These are phyloP conservation scores for Cryptococcus sp. DNA, from an alignment of 1,284 basidiomycete genomes.

Conservation along the genomic window DNA sequence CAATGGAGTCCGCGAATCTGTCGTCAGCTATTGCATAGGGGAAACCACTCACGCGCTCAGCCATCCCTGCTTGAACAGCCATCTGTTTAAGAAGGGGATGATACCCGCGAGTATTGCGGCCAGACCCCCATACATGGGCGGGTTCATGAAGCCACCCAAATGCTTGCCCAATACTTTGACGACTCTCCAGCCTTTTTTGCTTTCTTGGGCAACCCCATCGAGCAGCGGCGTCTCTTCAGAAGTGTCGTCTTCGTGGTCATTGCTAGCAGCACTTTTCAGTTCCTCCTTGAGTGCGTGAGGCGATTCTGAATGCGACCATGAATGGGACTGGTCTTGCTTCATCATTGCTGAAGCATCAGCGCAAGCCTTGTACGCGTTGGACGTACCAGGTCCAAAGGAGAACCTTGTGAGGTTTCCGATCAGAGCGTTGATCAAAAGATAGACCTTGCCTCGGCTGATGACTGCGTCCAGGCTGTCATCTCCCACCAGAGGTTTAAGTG, in stretches of 20 bases:
- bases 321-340: conserved; percentile 18
- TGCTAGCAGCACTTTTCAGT: conserved; percentile 15
- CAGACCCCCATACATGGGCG: conserved; percentile 44
- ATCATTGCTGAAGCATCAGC: conserved; percentile 17
- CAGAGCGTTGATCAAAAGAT: conserved; percentile 46
- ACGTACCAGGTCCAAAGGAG: conserved; percentile 29
- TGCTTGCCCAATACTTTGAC: conserved; percentile 15
- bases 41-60: conserved; percentile 25
- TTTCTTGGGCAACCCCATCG: conserved; percentile 19
- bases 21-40: conserved; percentile 7
- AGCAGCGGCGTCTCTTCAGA: conserved; percentile 25
- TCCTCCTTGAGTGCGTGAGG: conserved; percentile 20
- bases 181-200: conserved; percentile 17
- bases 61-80: conserved; percentile 34
- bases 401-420: conserved; percentile 39
- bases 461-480: conserved; percentile 30
- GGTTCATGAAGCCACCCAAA: conserved; percentile 31
- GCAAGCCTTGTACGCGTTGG: not conserved
- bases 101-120: conserved; percentile 41
- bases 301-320: conserved; percentile 29
- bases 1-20: conserved; percentile 29
- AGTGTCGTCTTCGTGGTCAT: conserved; percentile 24
- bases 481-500: conserved; percentile 35
- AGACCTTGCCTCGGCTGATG: conserved; percentile 38
- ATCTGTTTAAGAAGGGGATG: conserved; percentile 37